phyloP scores from a whole-genome alignment of 2,329 filamentous ascomycete genomes.

The Colletotrichum shisoi region DNA sequence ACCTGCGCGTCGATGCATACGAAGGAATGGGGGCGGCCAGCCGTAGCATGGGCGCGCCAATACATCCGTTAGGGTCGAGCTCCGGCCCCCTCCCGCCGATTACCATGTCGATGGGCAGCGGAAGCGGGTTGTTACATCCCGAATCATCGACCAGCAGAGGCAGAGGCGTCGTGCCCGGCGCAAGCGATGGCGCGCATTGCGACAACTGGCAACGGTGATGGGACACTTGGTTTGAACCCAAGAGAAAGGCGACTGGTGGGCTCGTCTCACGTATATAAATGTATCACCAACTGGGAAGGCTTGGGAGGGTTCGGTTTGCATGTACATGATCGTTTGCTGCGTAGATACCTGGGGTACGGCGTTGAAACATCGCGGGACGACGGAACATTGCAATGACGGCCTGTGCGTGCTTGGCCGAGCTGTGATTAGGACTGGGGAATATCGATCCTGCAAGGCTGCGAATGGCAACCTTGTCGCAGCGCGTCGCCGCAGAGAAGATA shows the following conservation, averaged over 20 bases:
- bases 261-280: not conserved
- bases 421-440: not conserved
- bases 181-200: slow-evolving; percentile 21
- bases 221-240: not conserved
- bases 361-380: slow-evolving; percentile 5
- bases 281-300: slow-evolving; percentile 16
- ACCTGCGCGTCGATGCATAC: slow-evolving; percentile 52
- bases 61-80: slow-evolving; percentile 17
- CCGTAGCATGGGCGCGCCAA: slow-evolving; percentile 37
- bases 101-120: slow-evolving; percentile 17
- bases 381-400: not conserved
- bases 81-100: slow-evolving; percentile 32
- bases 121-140: slow-evolving; percentile 24
- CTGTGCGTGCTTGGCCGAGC: not conserved
- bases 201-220: slow-evolving; percentile 31
- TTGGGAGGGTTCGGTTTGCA: slow-evolving; percentile 3
- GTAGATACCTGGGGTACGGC: slow-evolving; percentile 12
- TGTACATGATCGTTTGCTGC: not conserved
- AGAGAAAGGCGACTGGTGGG: not conserved
- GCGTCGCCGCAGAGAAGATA: no score
- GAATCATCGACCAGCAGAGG: slow-evolving; percentile 21
- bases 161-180: slow-evolving; percentile 13
- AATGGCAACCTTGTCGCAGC: not conserved
- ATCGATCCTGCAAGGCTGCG: not conserved
- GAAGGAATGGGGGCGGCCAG: slow-evolving; percentile 37